phyloP scores from a whole-genome alignment of 129 eudicot species.

The Chrysanthemum seticuspe region DNA sequence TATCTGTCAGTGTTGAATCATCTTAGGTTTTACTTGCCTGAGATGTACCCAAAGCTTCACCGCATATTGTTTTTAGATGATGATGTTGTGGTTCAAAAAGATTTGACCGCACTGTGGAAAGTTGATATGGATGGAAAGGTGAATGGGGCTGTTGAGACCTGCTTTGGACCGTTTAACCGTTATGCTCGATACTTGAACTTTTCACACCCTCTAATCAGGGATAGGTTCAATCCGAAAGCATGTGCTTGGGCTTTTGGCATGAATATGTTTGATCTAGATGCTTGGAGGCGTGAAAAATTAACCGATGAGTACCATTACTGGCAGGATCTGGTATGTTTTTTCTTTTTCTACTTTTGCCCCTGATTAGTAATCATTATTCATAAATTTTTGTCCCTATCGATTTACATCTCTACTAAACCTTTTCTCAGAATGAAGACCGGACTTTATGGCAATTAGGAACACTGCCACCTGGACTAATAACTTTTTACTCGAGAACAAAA shows the following conservation, averaged over 20 bases:
- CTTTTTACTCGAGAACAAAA: slow-evolving; percentile 72
- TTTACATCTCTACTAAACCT: neutral
- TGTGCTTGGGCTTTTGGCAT: slow-evolving; percentile 92
- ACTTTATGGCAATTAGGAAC: slow-evolving; percentile 69
- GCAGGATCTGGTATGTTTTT: slow-evolving; percentile 58
- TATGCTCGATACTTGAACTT: slow-evolving; percentile 67
- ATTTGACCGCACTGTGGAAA: slow-evolving; percentile 69
- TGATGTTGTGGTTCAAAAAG: slow-evolving; percentile 90
- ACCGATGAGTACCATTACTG: slow-evolving; percentile 75
- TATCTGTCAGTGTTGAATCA: slow-evolving; percentile 69
- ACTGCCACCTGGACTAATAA: slow-evolving; percentile 70
- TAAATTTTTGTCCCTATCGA: neutral
- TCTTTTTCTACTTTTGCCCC: slow-evolving; percentile 3
- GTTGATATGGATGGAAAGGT: slow-evolving; percentile 85
- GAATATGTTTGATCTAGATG: slow-evolving; percentile 84
- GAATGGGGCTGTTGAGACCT: slow-evolving; percentile 81
- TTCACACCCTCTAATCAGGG: slow-evolving; percentile 65
- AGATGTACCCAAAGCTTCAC: slow-evolving; percentile 73
- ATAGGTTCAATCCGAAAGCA: slow-evolving; percentile 62
- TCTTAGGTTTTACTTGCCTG: slow-evolving; percentile 80
- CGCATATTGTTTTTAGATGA: slow-evolving; percentile 75
- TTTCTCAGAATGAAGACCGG: slow-evolving; percentile 68
- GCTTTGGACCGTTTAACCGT: slow-evolving; percentile 82
- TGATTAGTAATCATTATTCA: neutral
- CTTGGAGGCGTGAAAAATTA: slow-evolving; percentile 73